Conservation (phyloP, 1,284 basidiomycete genomes). For the Xanthoconium separans region DNA sequence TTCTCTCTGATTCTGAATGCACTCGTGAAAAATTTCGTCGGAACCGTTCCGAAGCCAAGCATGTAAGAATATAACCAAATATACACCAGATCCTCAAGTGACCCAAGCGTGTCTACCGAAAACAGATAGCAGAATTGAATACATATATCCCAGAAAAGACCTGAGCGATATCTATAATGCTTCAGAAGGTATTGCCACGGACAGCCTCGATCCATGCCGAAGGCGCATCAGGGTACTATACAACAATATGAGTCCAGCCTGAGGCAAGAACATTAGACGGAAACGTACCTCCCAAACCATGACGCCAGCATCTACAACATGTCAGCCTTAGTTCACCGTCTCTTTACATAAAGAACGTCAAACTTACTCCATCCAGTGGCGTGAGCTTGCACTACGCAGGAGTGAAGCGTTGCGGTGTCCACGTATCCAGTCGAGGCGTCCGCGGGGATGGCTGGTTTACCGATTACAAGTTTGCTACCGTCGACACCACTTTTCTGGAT, state of each 20-base stretch:
- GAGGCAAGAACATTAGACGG: no score
- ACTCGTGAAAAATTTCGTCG: no score
- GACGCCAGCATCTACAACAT: background rate
- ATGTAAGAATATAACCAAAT: no score
- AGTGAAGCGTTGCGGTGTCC: background rate
- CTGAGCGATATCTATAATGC: no score
- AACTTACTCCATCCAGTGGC: background rate
- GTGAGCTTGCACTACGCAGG: background rate
- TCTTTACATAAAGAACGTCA: background rate
- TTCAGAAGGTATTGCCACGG: background rate
- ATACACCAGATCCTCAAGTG: no score
- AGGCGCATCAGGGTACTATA: background rate
- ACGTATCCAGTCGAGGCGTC: background rate
- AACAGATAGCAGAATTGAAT: no score
- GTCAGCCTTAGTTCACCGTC: background rate
- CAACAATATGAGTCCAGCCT: background rate
- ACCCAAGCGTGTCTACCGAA: no score
- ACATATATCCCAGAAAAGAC: no score
- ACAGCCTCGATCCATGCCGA: background rate
- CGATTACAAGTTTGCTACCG: background rate
- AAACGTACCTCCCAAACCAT: slow-evolving; percentile 2
- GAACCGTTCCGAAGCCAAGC: no score
- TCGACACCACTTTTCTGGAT: slow-evolving; percentile 1
- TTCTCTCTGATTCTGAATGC: no score
- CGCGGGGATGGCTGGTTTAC: background rate